Evolutionary conservation across 495 filamentous ascomycete species (phyloP).

Genomic region (Xylaria venustula): DNA sequence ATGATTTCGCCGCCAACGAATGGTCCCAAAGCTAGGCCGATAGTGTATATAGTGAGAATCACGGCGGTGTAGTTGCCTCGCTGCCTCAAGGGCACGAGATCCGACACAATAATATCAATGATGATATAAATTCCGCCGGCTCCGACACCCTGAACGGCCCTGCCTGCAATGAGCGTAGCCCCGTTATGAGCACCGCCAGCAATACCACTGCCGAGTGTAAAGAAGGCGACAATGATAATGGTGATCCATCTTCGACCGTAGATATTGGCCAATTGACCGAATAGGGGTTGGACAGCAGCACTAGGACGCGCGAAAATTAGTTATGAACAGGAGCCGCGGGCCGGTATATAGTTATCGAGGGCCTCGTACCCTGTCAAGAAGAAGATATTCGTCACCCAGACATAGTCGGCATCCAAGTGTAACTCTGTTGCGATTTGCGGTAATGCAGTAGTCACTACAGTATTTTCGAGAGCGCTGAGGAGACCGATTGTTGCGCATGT

Average conservation of each 20-base stretch:
- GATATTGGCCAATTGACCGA: slow-evolving; percentile 35
- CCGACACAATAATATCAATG: slow-evolving; percentile 67
- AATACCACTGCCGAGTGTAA: slow-evolving; percentile 41
- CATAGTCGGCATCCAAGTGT: slow-evolving; percentile 28
- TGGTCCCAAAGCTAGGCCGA: background rate
- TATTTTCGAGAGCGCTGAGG: slow-evolving; percentile 24
- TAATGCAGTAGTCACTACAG: slow-evolving; percentile 37
- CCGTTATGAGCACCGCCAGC: slow-evolving; percentile 31
- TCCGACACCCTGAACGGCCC: slow-evolving; percentile 75
- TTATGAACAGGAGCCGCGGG: background rate
- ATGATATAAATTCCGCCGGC: slow-evolving; percentile 73
- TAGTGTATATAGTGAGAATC: background rate
- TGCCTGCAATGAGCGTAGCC: slow-evolving; percentile 66
- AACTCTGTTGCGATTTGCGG: slow-evolving; percentile 35
- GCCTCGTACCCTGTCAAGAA: slow-evolving; percentile 30
- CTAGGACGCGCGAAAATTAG: background rate
- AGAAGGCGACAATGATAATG: slow-evolving; percentile 32
- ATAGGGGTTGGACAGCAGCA: slow-evolving; percentile 10
- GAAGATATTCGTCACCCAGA: slow-evolving; percentile 43
- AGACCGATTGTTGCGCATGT: slow-evolving; percentile 37
- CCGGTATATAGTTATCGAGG: background rate
- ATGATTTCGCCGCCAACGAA: background rate
- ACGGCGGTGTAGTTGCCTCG: slow-evolving; percentile 54
- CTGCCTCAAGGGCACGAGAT: slow-evolving; percentile 67
- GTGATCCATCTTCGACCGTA: slow-evolving; percentile 40